Evolutionary conservation across 306 rosid species (phyloP).

Genomic region (Canavalia ensiformis): DNA sequence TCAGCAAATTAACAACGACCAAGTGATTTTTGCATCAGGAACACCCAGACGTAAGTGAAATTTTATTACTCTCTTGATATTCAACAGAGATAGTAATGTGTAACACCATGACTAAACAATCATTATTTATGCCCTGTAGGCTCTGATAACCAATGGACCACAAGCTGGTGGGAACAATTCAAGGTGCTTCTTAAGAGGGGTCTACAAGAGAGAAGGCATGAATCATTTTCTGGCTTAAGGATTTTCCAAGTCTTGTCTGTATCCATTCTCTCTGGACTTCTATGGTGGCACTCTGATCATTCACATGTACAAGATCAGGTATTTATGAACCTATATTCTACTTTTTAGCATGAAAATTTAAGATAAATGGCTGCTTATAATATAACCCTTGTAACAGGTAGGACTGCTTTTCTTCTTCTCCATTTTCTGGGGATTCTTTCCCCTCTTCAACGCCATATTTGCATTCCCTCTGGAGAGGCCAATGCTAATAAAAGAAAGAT

Average conservation of each 20-base stretch:
- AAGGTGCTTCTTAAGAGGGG: conserved; percentile 82
- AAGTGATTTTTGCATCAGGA: conserved; percentile 47
- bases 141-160: conserved; percentile 69
- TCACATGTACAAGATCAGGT: conserved; percentile 92
- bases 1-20: conserved; percentile 48
- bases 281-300: conserved; percentile 89
- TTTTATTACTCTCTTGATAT: conserved; percentile 13
- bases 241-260: conserved; percentile 94
- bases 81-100: not conserved
- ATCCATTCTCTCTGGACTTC: conserved; percentile 81
- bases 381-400: conserved; percentile 60
- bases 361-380: not conserved
- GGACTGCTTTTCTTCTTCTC: conserved; percentile 95
- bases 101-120: conserved; percentile 33
- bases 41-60: conserved; percentile 64
- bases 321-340: conserved; percentile 16
- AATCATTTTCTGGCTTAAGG: conserved; percentile 86
- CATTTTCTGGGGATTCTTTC: conserved; percentile 92
- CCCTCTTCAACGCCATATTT: conserved; percentile 85
- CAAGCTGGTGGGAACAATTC: conserved; percentile 89
- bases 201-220: conserved; percentile 81
- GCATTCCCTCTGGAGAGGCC: conserved; percentile 84
- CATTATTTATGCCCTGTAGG: conserved; percentile 44
- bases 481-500: conserved; percentile 81
- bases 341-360: not conserved